Percentiles rank a stretch among this genome's conserved stretches.
Conservation (phyloP, 495 filamentous ascomycete species). For the Coniosporium apollinis region DNA sequence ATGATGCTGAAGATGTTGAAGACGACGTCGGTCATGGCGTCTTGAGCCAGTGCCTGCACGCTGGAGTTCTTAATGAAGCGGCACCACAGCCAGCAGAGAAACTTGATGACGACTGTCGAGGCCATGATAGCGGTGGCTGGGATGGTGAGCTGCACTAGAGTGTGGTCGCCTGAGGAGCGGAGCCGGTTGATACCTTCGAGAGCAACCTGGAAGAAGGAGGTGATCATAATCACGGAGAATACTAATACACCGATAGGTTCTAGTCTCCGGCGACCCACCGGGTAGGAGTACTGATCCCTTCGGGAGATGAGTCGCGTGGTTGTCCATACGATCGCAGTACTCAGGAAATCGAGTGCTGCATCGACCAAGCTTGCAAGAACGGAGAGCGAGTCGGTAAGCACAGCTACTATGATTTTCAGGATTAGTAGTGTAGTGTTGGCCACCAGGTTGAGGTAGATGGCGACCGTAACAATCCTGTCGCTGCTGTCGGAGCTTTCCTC, state of each 20-base stretch:
- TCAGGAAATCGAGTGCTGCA: conserved; percentile 72
- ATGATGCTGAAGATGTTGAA: conserved; percentile 88
- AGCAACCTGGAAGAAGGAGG: conserved; percentile 72
- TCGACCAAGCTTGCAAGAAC: conserved; percentile 83
- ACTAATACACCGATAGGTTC: conserved; percentile 35
- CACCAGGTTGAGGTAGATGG: conserved; percentile 74
- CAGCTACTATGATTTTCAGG: conserved; percentile 64
- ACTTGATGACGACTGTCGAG: conserved; percentile 65
- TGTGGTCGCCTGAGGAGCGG: conserved; percentile 37
- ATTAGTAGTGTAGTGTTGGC: conserved; percentile 65
- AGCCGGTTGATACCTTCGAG: conserved; percentile 55
- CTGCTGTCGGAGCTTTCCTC: conserved; percentile 45
- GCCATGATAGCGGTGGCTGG: conserved; percentile 70
- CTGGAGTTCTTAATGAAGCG: conserved; percentile 74
- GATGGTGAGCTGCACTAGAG: conserved; percentile 54
- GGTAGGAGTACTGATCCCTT: conserved; percentile 67
- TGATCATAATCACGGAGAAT: conserved; percentile 43
- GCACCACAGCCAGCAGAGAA: conserved; percentile 79
- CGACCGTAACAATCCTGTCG: conserved; percentile 51
- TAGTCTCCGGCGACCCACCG: conserved; percentile 59
- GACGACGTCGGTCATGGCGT: conserved; percentile 56
- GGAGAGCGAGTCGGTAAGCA: conserved; percentile 68
- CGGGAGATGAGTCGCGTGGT: conserved; percentile 58
- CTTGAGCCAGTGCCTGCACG: conserved; percentile 65
- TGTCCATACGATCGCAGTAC: conserved; percentile 72